Percentiles rank a stretch among this genome's conserved stretches.
phyloP scores from a whole-genome alignment of 768 basidiomycete species.

The Tylopilus sp. region DNA sequence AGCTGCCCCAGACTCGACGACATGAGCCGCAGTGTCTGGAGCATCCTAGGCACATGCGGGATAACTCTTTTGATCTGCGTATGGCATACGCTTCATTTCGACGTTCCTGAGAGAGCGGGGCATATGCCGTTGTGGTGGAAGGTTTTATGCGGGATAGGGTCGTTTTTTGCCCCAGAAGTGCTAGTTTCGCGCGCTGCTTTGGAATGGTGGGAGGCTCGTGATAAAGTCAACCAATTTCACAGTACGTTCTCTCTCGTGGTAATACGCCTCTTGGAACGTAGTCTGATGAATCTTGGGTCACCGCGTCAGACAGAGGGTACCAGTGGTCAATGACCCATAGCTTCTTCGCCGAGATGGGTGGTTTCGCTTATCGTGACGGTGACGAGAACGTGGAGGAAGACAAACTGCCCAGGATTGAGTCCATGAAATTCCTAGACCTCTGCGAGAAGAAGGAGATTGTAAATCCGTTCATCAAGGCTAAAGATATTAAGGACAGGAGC shows the following conservation, averaged over 20 bases:
- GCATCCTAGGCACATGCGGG: background rate
- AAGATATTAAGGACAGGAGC: background rate
- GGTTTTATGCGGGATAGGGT: background rate
- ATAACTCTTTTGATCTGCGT: background rate
- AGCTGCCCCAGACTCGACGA: background rate
- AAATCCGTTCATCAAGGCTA: background rate
- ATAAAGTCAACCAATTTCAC: background rate
- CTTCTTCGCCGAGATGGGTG: background rate
- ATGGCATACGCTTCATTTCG: background rate
- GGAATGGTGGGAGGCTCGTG: background rate
- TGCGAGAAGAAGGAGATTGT: background rate
- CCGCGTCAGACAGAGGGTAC: background rate
- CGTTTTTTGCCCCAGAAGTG: background rate
- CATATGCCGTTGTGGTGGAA: background rate
- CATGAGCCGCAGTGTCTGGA: background rate
- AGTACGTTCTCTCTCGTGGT: background rate
- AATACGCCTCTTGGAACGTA: background rate
- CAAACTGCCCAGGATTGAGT: background rate
- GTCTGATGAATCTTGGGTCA: background rate
- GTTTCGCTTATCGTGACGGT: background rate
- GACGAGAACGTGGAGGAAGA: too few species aligned
- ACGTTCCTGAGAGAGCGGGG: background rate
- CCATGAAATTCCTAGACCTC: background rate
- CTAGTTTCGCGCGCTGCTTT: background rate
- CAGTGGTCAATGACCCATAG: background rate